These are phyloP conservation scores for Clathrospora elynae DNA, from an alignment of 2,329 filamentous ascomycete genomes.

Conservation along the genomic window DNA sequence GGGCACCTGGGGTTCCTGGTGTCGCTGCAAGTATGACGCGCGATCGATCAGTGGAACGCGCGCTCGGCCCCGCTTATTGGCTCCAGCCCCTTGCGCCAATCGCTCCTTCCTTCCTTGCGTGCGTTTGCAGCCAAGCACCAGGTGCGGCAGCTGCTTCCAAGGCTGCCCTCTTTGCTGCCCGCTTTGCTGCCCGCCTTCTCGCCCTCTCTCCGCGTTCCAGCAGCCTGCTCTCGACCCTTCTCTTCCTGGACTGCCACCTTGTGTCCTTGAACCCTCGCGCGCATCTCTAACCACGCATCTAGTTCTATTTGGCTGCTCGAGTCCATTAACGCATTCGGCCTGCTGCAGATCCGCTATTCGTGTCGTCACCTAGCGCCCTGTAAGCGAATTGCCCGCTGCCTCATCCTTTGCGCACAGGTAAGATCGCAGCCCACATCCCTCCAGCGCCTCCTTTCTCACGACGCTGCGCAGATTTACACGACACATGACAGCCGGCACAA, in stretches of 20 bases:
- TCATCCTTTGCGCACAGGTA: slow-evolving; percentile 39
- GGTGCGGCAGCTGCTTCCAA: slow-evolving; percentile 10
- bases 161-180: no score
- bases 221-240: neutral
- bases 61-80: slow-evolving; percentile 28
- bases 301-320: slow-evolving; percentile 7
- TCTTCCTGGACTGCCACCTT: neutral
- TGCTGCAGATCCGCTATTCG: slow-evolving; percentile 18
- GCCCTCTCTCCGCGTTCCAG: slow-evolving; percentile 3
- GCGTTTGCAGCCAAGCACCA: slow-evolving; percentile 18
- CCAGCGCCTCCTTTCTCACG: slow-evolving; percentile 32
- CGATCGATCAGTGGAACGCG: slow-evolving; percentile 27
- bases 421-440: slow-evolving; percentile 32
- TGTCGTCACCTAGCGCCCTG: slow-evolving; percentile 44
- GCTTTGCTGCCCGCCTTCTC: slow-evolving; percentile 2
- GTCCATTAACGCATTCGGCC: slow-evolving; percentile 14
- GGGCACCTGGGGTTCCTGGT: slow-evolving; percentile 26
- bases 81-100: slow-evolving; percentile 23
- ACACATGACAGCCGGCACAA: slow-evolving; percentile 24
- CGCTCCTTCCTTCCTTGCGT: slow-evolving; percentile 37
- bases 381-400: slow-evolving; percentile 42
- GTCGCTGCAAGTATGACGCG: slow-evolving; percentile 23
- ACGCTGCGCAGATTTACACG: slow-evolving; percentile 18
- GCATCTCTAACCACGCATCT: neutral
- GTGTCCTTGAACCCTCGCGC: neutral